phyloP scores from a whole-genome alignment of 2,329 filamentous ascomycete species.

The Penicillium polonicum region DNA sequence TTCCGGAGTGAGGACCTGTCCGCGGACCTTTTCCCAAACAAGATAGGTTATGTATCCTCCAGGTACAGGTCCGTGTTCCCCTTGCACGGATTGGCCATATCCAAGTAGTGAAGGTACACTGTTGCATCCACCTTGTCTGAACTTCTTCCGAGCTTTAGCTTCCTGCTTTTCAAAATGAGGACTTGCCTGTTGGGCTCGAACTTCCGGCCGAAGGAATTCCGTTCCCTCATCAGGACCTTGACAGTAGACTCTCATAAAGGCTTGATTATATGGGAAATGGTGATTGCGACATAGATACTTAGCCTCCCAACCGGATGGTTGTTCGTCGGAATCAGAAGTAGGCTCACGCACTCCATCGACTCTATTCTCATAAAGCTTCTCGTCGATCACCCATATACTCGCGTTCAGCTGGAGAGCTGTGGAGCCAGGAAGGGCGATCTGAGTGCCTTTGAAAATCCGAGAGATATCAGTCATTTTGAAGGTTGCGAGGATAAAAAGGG shows the following conservation, averaged over 20 bases:
- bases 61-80: conserved; percentile 4
- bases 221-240: conserved; percentile 6
- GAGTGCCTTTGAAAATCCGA: conserved; percentile 5
- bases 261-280: not conserved
- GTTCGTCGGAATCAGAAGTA: conserved; percentile 1
- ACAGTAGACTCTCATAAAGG: conserved; percentile 8
- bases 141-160: conserved; percentile 1
- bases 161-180: conserved; percentile 1
- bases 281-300: conserved; percentile 6
- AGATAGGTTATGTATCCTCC: conserved; percentile 7
- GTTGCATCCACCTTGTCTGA: conserved; percentile 4
- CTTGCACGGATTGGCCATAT: conserved; percentile 5
- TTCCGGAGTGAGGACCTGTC: not conserved
- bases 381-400: conserved; percentile 7
- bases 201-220: conserved; percentile 1
- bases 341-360: conserved; percentile 2
- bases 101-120: conserved; percentile 7
- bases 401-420: not conserved
- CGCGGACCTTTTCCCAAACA: conserved; percentile 6
- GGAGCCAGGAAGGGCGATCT: conserved; percentile 6
- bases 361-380: conserved; percentile 8
- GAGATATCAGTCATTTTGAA: conserved; percentile 6
- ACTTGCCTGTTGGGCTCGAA: conserved; percentile 7
- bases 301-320: conserved; percentile 5
- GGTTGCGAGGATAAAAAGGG: conserved; percentile 1